Evolutionary conservation across 345 rosid genomes (phyloP), one percentile per base, ranked within the genome.

Genomic region (Gossypium australe): DNA sequence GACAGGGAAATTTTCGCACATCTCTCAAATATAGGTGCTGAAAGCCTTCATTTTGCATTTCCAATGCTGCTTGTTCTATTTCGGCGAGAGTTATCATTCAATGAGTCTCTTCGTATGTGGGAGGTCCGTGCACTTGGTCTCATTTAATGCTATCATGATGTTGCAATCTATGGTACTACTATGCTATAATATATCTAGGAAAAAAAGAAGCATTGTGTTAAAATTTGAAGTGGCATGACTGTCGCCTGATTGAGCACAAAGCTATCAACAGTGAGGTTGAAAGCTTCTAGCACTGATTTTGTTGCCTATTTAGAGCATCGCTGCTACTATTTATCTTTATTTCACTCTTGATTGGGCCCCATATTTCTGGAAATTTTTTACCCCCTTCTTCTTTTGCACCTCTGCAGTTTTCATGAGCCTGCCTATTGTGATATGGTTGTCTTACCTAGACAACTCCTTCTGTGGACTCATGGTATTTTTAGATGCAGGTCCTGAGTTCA

Each of bases 11-110:
- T 94, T 12, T 94, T 86, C 75, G 76, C 89, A 64, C 98, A 94
- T 82, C 79, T 94, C 55, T 87, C 89, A 8, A 85, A 78, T 67
- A 94, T 92, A 68, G 98, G 96, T 76, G 94, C 97, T 82, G 97
- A 94, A 86, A 92, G 97, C 82, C 97, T 94, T 74, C 98, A 92
- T 87, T 94, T 94, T 86, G 98, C 98, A 22, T 94, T 94, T 79
- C 91, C 90, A 53, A 94, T 94, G 97, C 86, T 94, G 76, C 84
- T 94, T 76, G 98, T 94, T 67, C 88, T 92, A 75, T 94, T 92
- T 78, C 94, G 96, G 7, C 82, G 94, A 20, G 98, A 92, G 77
- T 76, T 94, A 74, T 84, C 97, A 77, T 94, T 94, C 63, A 56
- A 71, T 65, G 96, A 94, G 78, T 90, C 94, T 81, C 98, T 94